phyloP scores from a whole-genome alignment of 2,329 filamentous ascomycete species.

The Chaetomiaceae sp. region DNA sequence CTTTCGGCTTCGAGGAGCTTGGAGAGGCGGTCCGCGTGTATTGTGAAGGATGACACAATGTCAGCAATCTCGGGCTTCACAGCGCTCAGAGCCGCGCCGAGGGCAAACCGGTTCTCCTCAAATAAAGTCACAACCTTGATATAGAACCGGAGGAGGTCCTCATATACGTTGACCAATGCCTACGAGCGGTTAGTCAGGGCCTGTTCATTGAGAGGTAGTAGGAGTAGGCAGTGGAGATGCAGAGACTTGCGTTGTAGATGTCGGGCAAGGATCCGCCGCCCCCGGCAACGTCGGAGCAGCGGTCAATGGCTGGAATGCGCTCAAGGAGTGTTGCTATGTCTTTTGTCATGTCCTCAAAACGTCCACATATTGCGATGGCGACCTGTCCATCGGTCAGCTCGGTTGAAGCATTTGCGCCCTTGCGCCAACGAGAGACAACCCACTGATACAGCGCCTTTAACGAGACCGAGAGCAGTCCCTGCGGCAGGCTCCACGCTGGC shows the following conservation, averaged over 20 bases:
- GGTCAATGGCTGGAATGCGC: not conserved
- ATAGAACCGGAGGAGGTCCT: slow-evolving; percentile 1
- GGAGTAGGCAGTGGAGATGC: too few species aligned
- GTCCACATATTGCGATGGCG: not conserved
- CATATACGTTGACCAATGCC: not conserved
- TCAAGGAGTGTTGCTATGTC: not conserved
- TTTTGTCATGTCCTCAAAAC: not conserved
- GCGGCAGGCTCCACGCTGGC: not conserved
- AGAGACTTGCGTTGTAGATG: not conserved
- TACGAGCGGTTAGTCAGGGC: not conserved
- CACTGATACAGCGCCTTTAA: not conserved
- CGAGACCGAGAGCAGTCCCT: slow-evolving; percentile 2
- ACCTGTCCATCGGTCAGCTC: not conserved
- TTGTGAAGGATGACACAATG: not conserved
- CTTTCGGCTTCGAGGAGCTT: not conserved
- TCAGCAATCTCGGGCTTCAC: not conserved
- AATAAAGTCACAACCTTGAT: not conserved
- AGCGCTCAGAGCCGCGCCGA: not conserved
- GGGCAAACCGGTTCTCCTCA: not conserved
- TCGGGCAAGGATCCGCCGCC: not conserved
- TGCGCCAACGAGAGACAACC: not conserved
- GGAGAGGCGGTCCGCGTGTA: not conserved
- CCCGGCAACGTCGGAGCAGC: not conserved
- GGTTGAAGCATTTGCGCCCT: not conserved
- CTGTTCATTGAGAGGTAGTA: too few species aligned